Conservation (phyloP, 179 eudicot genomes). For the Amaranthus tricolor region DNA sequence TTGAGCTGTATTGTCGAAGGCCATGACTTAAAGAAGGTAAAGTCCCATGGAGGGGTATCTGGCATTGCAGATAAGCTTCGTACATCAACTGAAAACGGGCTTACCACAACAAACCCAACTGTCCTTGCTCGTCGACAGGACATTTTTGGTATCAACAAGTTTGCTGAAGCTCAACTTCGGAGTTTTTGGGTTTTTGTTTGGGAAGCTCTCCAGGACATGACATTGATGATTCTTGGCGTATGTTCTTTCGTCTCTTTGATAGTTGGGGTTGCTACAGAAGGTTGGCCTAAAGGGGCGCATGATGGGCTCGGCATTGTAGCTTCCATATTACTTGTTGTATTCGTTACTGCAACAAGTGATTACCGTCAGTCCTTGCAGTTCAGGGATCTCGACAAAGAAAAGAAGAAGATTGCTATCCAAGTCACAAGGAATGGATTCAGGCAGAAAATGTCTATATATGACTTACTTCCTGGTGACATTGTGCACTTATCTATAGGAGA, state of each 20-base stretch:
- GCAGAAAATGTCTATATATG: constrained; percentile 82
- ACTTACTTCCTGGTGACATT: constrained; percentile 81
- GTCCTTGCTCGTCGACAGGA: constrained; percentile 49
- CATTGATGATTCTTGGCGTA: constrained; percentile 84
- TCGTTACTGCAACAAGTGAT: constrained; percentile 92
- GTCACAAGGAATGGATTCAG: constrained; percentile 81
- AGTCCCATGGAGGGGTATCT: constrained; percentile 60
- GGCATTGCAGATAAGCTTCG: constrained; percentile 70
- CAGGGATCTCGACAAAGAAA: constrained; percentile 87
- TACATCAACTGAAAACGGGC: constrained; percentile 56
- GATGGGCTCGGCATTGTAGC: constrained; percentile 95
- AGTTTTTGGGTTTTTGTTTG: constrained; percentile 84
- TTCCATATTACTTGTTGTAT: constrained; percentile 79
- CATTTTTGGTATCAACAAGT: constrained; percentile 72
- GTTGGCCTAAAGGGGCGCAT: constrained; percentile 94
- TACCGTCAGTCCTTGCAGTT: constrained; percentile 92
- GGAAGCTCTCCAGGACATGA: constrained; percentile 97
- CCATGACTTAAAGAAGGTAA: constrained; percentile 73
- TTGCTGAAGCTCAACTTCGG: constrained; percentile 55
- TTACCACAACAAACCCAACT: constrained; percentile 34
- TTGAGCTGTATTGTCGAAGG: constrained; percentile 73
- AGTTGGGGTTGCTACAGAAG: constrained; percentile 85
- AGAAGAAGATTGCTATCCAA: constrained; percentile 83
- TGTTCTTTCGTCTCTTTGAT: constrained; percentile 85
- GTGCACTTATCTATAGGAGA: constrained; percentile 89